A percentile compares a stretch with the other conserved stretches of the same genome.
These are phyloP conservation scores for Fagopyrum esculentum DNA, from an alignment of 148 eudicot genomes.

Conservation along the genomic window DNA sequence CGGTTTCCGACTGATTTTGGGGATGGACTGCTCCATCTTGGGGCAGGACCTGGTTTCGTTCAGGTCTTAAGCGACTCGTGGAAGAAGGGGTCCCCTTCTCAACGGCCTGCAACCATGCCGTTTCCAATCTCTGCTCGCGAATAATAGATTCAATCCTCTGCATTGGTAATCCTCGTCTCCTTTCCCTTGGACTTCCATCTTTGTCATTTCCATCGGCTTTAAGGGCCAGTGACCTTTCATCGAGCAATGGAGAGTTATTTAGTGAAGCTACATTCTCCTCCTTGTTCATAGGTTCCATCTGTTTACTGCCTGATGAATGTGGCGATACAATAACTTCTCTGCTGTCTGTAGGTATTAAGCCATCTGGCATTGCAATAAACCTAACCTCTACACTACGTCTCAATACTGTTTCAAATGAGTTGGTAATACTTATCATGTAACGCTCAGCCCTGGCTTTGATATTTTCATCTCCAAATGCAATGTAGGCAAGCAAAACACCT, in stretches of 20 bases:
- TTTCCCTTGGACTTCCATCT: constrained; percentile 17
- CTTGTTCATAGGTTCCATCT: constrained; percentile 16
- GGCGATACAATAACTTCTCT: constrained; percentile 19
- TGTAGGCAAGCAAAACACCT: constrained; percentile 78
- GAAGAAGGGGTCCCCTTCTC: constrained; percentile 89
- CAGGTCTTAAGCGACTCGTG: constrained; percentile 51
- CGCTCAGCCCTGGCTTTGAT: constrained; percentile 84
- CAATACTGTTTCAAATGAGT: constrained; percentile 73
- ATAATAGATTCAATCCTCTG: constrained; percentile 88
- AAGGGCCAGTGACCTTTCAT: constrained; percentile 25
- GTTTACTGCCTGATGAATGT: constrained; percentile 21
- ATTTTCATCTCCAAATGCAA: constrained; percentile 62
- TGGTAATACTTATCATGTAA: constrained; percentile 82
- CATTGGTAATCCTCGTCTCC: constrained; percentile 49
- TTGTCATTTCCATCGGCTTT: constrained; percentile 22
- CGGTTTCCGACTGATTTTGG: constrained; percentile 33
- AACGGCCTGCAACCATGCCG: constrained; percentile 90
- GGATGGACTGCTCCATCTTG: constrained; percentile 45
- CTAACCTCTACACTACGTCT: constrained; percentile 70
- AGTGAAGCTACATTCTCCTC: constrained; percentile 21
- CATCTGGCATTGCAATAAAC: constrained; percentile 54
- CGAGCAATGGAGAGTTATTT: constrained; percentile 23
- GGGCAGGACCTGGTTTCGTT: constrained; percentile 84
- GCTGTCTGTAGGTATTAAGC: constrained; percentile 17
- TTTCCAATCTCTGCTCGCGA: constrained; percentile 87